Base-by-base conservation (phyloP, 495 filamentous ascomycete genomes). In the Corynascus novoguineensis region DNA sequence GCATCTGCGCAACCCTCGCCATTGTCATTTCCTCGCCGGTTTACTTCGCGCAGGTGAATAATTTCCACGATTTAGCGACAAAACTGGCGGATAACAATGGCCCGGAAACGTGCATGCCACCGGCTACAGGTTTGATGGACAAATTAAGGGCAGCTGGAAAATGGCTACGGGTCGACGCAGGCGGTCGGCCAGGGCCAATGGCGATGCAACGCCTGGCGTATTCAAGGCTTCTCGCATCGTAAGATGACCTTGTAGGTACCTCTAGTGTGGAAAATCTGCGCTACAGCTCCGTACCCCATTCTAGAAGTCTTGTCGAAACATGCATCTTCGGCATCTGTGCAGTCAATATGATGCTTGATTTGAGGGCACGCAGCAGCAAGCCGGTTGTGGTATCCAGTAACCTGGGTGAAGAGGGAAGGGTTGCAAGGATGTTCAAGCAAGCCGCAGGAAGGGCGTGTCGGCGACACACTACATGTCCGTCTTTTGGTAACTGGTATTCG, bases 241-340 rank as follows among this genome's bases (percentile, higher is more conserved):
- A 53, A 52, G 46, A 57, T 60, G 37, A 28, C 28, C 52, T 55
- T 29, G 53, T 29, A 50, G 57, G 55, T 48, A 50, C 57, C 31
- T 58, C 46, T 24, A n/a, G n/a, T n/a, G n/a, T n/a, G 47, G 46
- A 47, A 29, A 21, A 32, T 21, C 50, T 46, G 31, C 24, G 21
- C 42, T 65, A 55, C 55, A 67, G 53, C 51, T 4, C 24, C 58
- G 61, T 63, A 59, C 64, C 65, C 60, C 64, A 67, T 67, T 68
- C 66, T 67, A 68, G 64, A 65, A 67, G 60, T 10, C 50, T 40
- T 46, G 62, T 60, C 56, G 62, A 63, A 55, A 60, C 60, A 53
- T 52, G 53, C 44, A 58, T 45, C 53, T 58, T 64, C 46, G 29
- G 32, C 55, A 60, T 57, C 59, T 66, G 55, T 55, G 50, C 31